Base-by-base conservation (phyloP, 179 eudicot genomes). In the Corrigiola litoralis region DNA sequence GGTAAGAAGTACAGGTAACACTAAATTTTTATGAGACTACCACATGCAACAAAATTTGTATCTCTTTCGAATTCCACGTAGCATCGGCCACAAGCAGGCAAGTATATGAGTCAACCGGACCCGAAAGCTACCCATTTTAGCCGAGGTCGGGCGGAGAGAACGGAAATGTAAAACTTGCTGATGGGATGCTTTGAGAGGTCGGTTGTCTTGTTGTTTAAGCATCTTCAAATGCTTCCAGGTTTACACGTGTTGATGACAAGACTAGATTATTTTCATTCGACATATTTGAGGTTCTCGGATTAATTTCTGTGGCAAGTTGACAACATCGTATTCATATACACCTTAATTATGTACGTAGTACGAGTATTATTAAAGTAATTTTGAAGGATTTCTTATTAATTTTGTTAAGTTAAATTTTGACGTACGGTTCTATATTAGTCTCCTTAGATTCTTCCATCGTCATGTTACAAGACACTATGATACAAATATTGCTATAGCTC, bases 241-340 rank as follows among this genome's bases (percentile, higher is more conserved):
- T 23, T 56, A 58, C 33, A 58, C 62, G 47, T 58, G 46, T 37
- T 38, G 11, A 23, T 58, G 62, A 58, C 62, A 24, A 13, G 47
- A 58, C 28, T 28, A 37, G 9, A 17, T 34, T 33, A 48, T 38
- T 38, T 38, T 38, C 10, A 38, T 3, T 38, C 2, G 12, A 38
- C 10, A 8, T 38, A 5, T 5, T 36, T 36, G 9, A n/a, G 52
- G 25, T 8, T 48, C 27, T 13, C 52, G 4, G 11, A 3, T 20
- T 3, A 2, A 5, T 48, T 23, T 23, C 11, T 21, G 11, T 23
- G 28, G 17, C 17, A 17, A 45, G n/a, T n/a, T 46, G 10, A 46
- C 24, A 46, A 18, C 2, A 46, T 24, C 50, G 24, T 4, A 24
- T 46, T 18, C 20, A 18, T 6, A 6, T 46, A 17, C 50, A 41